Percentiles rank a stretch among this genome's conserved stretches.
Evolutionary conservation across 371 early-diverging fungal species (phyloP).

Genomic region (Mucor circinelloides): DNA sequence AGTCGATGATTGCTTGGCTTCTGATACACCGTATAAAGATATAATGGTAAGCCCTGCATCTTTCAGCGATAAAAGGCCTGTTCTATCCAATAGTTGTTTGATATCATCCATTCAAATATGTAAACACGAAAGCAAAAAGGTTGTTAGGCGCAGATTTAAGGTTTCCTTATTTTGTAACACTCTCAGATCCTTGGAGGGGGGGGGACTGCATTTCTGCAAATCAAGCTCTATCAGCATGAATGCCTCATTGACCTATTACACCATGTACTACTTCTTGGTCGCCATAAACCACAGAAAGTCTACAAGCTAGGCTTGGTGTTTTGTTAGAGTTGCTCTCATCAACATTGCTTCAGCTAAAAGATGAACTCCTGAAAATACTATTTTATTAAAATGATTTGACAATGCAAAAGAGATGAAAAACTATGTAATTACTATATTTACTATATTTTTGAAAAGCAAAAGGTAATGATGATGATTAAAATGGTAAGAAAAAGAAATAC

Average conservation of each 20-base stretch:
- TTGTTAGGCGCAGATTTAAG: neutral
- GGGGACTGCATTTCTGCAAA: neutral
- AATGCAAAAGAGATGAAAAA: neutral
- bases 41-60: slow-evolving; percentile 21
- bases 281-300: no score
- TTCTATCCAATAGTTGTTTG: slow-evolving; percentile 23
- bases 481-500: neutral
- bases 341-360: neutral
- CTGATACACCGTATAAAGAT: slow-evolving; percentile 27
- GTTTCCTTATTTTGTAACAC: neutral
- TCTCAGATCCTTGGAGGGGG: neutral
- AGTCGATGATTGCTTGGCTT: slow-evolving; percentile 11
- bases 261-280: no score
- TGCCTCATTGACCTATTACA: no score
- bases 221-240: neutral
- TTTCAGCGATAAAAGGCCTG: slow-evolving; percentile 17
- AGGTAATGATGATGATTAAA: neutral
- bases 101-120: slow-evolving; percentile 23
- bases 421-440: neutral
- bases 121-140: neutral
- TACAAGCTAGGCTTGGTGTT: no score
- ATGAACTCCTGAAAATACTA: neutral
- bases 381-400: neutral
- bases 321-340: no score
- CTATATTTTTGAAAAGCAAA: neutral